phyloP scores from a whole-genome alignment of 1,284 basidiomycete species.

The Microbotryum saponariae region DNA sequence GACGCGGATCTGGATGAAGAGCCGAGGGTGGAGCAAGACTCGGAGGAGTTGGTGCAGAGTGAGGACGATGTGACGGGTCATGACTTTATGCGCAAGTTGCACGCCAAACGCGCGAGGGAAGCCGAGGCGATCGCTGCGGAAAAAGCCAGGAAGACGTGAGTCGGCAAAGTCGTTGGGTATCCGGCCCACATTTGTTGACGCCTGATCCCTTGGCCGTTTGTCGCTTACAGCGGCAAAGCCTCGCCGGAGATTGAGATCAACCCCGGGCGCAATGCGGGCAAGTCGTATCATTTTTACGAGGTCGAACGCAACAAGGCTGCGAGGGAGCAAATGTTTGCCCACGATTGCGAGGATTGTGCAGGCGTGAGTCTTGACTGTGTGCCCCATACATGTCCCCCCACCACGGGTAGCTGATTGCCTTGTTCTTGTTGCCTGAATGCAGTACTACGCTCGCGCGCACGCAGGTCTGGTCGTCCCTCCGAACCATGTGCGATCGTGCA shows the following conservation, averaged over 20 bases:
- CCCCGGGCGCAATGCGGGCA: slow-evolving; percentile 56
- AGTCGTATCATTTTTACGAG: slow-evolving; percentile 61
- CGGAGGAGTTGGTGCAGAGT: slow-evolving; percentile 1
- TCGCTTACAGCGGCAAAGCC: background rate
- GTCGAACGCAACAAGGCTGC: slow-evolving; percentile 63
- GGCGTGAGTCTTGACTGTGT: slow-evolving; percentile 50
- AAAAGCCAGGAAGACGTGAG: slow-evolving; percentile 12
- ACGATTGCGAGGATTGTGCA: slow-evolving; percentile 74
- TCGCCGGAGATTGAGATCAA: slow-evolving; percentile 50
- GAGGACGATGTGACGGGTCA: slow-evolving; percentile 23
- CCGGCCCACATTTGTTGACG: no score
- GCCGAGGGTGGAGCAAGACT: background rate
- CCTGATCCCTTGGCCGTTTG: no score
- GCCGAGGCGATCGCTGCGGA: slow-evolving; percentile 12
- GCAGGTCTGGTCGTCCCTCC: slow-evolving; percentile 46
- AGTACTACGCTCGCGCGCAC: slow-evolving; percentile 75
- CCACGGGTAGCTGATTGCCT: no score
- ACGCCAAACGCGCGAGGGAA: slow-evolving; percentile 16
- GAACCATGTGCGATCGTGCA: slow-evolving; percentile 14
- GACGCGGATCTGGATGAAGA: background rate
- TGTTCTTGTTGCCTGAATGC: background rate
- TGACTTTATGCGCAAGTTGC: slow-evolving; percentile 18
- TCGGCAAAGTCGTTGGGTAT: background rate
- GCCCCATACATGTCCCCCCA: background rate
- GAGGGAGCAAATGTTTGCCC: slow-evolving; percentile 60